Conservation (phyloP, 352 stramenopile species). For the Globisporangium solare region DNA sequence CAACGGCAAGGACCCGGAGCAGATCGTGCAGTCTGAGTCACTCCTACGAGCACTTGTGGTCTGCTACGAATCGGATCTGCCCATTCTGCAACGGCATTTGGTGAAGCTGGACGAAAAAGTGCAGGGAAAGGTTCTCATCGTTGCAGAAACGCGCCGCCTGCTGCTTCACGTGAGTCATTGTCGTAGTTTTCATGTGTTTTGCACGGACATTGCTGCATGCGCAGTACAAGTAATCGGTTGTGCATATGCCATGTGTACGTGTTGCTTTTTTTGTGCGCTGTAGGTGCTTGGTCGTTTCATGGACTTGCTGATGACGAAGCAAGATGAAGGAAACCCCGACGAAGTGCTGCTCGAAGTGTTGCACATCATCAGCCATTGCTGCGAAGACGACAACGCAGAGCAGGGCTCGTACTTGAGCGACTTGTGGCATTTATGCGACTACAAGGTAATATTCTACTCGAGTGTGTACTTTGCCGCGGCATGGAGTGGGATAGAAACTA, state of each 20-base stretch:
- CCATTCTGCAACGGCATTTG: conserved; percentile 38
- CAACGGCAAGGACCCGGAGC: conserved; percentile 22
- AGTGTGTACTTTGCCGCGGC: background rate
- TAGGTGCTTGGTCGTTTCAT: conserved; percentile 27
- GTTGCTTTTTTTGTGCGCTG: background rate
- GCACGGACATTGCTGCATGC: no score
- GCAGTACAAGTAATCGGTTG: background rate
- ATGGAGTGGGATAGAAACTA: background rate
- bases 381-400: conserved; percentile 40
- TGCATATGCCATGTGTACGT: background rate
- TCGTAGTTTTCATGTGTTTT: no score
- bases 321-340: conserved; percentile 14
- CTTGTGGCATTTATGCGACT: conserved; percentile 56
- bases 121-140: conserved; percentile 23
- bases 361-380: conserved; percentile 57
- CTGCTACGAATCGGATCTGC: conserved; percentile 59
- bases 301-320: conserved; percentile 30
- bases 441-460: conserved; percentile 27
- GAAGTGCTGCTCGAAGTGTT: conserved; percentile 56
- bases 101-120: conserved; percentile 35
- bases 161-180: conserved; percentile 30
- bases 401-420: conserved; percentile 71
- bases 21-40: conserved; percentile 22
- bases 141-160: conserved; percentile 41
- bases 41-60: conserved; percentile 44